phyloP scores from a whole-genome alignment of 495 filamentous ascomycete genomes.

The Paragyromitra xinjiangensis region DNA sequence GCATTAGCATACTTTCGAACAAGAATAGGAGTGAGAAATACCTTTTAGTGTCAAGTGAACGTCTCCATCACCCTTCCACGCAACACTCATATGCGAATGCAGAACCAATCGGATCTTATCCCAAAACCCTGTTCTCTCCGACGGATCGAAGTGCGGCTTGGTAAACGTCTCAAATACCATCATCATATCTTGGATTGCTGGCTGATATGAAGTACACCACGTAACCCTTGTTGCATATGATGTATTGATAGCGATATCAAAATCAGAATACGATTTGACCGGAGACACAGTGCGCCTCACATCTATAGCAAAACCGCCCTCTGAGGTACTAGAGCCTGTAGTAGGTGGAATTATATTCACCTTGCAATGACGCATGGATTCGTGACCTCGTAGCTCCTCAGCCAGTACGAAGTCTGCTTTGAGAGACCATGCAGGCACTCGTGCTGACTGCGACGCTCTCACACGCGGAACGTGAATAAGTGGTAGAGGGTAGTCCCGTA shows the following conservation, averaged over 20 bases:
- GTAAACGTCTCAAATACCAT: conserved; percentile 98
- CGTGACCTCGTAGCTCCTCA: conserved; percentile 82
- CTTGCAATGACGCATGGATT: conserved; percentile 79
- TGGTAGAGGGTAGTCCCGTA: conserved; percentile 93
- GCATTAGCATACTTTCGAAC: conserved; percentile 26
- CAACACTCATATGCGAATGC: conserved; percentile 87
- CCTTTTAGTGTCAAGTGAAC: conserved; percentile 94
- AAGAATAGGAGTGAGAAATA: conserved; percentile 50
- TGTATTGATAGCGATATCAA: conserved; percentile 89
- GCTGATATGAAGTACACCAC: conserved; percentile 97
- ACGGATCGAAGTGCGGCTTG: conserved; percentile 91
- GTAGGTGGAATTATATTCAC: conserved; percentile 84
- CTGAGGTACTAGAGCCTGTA: conserved; percentile 60
- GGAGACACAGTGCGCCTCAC: conserved; percentile 92
- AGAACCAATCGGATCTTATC: conserved; percentile 96
- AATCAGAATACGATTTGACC: conserved; percentile 96
- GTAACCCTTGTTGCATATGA: conserved; percentile 89
- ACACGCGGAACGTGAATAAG: conserved; percentile 88
- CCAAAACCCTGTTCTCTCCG: conserved; percentile 96
- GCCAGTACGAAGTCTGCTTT: conserved; percentile 95
- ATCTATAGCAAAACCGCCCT: conserved; percentile 77
- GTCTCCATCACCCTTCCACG: conserved; percentile 95
- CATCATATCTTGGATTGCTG: conserved; percentile 99
- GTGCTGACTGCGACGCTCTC: conserved; percentile 78
- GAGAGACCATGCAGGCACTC: conserved; percentile 81